Conservation (phyloP, 1,139 yeast species). For the Scheffersomyces stambukii region DNA sequence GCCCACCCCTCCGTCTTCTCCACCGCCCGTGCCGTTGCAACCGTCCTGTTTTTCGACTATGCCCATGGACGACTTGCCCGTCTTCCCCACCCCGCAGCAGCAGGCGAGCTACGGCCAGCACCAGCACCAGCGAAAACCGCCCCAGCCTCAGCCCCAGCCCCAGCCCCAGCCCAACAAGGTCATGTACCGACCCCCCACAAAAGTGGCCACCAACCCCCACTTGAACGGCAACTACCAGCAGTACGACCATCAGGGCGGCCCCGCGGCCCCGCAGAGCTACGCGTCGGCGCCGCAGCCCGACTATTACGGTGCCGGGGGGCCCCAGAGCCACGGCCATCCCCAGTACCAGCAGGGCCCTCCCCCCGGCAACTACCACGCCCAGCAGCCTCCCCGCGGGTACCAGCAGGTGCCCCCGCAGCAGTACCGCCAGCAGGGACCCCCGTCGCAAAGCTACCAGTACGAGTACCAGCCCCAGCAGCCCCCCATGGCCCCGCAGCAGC, state of each 20-base stretch:
- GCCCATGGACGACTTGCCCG: constrained; percentile 38
- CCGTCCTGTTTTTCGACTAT: no score
- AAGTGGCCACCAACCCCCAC: constrained; percentile 14
- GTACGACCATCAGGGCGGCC: constrained; percentile 4
- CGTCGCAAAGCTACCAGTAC: constrained; percentile 11
- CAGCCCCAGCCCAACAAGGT: constrained; percentile 9
- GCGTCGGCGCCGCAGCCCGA: no score
- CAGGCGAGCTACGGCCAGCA: constrained; percentile 24
- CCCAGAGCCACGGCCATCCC: constrained; percentile 7
- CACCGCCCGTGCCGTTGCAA: no score
- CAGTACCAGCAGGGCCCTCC: constrained; percentile 10
- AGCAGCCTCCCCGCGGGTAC: constrained; percentile 12
- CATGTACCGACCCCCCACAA: constrained; percentile 8
- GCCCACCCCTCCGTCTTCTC: background rate
- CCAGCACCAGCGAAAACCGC: constrained; percentile 7
- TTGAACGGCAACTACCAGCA: constrained; percentile 14
- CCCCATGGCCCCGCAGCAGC: constrained; percentile 12
- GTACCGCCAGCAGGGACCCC: constrained; percentile 10
- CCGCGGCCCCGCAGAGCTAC: no score
- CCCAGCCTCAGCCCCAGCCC: constrained; percentile 13
- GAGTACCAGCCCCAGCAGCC: constrained; percentile 13
- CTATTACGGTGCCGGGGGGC: constrained; percentile 1
- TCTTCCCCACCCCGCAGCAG: constrained; percentile 48
- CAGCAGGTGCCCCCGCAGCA: constrained; percentile 12
- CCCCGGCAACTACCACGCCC: constrained; percentile 14